Evolutionary conservation across 257 asterid genomes (phyloP), one percentile per base, ranked within the genome.

Genomic region (Paulownia fortunei): DNA sequence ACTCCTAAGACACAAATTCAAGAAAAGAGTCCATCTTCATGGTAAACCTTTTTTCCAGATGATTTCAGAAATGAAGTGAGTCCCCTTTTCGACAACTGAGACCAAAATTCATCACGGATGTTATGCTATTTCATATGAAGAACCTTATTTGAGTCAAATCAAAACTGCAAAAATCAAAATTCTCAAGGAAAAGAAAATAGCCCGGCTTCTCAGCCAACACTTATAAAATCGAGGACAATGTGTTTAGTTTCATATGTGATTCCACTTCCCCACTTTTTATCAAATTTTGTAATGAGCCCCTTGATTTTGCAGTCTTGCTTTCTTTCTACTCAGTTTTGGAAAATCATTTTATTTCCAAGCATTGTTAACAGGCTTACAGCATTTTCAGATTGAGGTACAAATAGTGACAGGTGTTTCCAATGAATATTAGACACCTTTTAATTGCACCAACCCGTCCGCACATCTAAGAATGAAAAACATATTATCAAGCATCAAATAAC

Each of bases 401-500:
- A 6, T 47, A 67, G 36, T 49, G 34, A 37, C 18, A 19, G 27
- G 21, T 9, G 27, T 21, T 47, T 42, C 27, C 5, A 21, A 7
- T 23, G 16, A 27, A 54, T 5, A 32, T 73, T 56, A 46, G 72
- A 36, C 55, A 66, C 26, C 70, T 30, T 51, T 36, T 56, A 66
- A 72, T 72, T n/a, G 36, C 10, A 24, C 49, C 19, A 49, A 49
- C 21, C 55, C 12, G 47, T 49, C 55, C 10, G 30, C 73, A 12
- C 9, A 27, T 18, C 55, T 27, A 56, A 39, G 19, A 79, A 65
- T 1, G 15, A 36, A 60, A 44, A 19, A 36, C 12, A 70, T 16
- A 69, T 70, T 34, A 27, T 21, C 16, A 49, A 13, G 41, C 19
- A 76, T 67, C 46, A 8, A 69, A 69, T 34, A 47, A 62, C 55